Evolutionary conservation across 2,329 filamentous ascomycete genomes (phyloP).

Genomic region (Hymenoscyphus albidus): DNA sequence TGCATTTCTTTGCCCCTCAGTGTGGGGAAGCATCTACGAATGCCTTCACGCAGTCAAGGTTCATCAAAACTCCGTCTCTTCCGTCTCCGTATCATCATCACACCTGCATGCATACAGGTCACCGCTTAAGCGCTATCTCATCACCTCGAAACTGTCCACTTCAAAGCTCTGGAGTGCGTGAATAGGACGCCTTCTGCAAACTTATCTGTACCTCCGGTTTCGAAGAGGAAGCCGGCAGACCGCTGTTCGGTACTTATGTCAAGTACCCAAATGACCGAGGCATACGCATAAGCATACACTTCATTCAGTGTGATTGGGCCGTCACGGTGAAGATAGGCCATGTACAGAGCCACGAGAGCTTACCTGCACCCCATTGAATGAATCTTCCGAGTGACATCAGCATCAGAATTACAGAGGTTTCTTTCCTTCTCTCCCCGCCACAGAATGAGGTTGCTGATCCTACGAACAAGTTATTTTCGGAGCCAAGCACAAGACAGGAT

Average conservation of each 20-base stretch:
- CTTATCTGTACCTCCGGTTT: slow-evolving; percentile 13
- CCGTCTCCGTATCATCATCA: slow-evolving; percentile 1
- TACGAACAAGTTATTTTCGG: slow-evolving; percentile 8
- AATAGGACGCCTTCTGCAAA: slow-evolving; percentile 10
- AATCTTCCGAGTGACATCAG: slow-evolving; percentile 1
- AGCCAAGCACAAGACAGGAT: slow-evolving; percentile 1
- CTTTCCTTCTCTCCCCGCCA: neutral
- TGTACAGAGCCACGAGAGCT: slow-evolving; percentile 7
- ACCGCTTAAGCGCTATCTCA: slow-evolving; percentile 28
- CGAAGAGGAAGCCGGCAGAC: slow-evolving; percentile 16
- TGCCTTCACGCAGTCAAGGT: slow-evolving; percentile 7
- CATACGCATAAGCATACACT: neutral
- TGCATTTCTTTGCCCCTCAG: neutral
- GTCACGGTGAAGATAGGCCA: slow-evolving; percentile 1
- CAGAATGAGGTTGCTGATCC: neutral
- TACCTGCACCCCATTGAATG: neutral
- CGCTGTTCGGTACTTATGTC: slow-evolving; percentile 20
- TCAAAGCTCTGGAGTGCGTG: slow-evolving; percentile 6
- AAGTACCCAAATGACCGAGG: neutral
- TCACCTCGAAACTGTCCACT: slow-evolving; percentile 19
- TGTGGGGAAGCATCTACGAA: neutral
- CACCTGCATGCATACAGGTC: slow-evolving; percentile 19
- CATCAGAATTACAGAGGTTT: neutral
- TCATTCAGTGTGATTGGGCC: slow-evolving; percentile 4
- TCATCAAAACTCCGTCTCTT: slow-evolving; percentile 6